Base-by-base conservation (phyloP, 352 stramenopile genomes). In the Phytophthora syringae region DNA sequence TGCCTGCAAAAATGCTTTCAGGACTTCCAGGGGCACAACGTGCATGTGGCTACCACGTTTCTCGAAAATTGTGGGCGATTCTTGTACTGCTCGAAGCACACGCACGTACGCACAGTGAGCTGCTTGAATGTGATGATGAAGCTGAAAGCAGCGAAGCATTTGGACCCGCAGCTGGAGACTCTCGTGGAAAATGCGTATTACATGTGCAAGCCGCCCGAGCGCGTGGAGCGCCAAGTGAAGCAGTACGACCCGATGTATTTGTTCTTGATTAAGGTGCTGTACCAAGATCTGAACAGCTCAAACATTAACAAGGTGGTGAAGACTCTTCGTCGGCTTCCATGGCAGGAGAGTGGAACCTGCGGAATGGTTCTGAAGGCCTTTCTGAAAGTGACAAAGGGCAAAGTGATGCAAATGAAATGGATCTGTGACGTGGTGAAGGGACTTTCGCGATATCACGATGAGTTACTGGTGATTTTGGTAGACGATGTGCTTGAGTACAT, bases 31-130 rank as follows among this genome's bases (percentile, higher is more conserved):
- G 93, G 95, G 3, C 88, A 97, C 71, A 98, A 99, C 67, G 94
- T 99, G 45, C 87, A 99, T 72, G 86, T 98, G 13, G 91, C 95
- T 3, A 99, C 96, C n/a, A 94, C 89, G 21, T 84, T 99, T 13
- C 70, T 99, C n/a, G 97, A 99, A 76, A 96, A 89, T 55, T 98
- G 95, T 63, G 97, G 97, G 1, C 85, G 97, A 13, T 99, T 98
- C 52, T 75, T 99, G 21, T 98, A 98, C 72, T 94, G 92, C 55
- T 92, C 86, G n/a, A 96, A 97, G 66, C 91, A 98, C 69, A 99
- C 97, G 16, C 92, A 97, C 62, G 74, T 80, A 27, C 91, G 93
- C 48, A 92, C 97, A 21, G 82, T 85, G 13, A 88, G 80, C n/a
- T 91, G 98, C 52, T 86, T 99, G 52, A 88, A 93, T 27, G 89